phyloP scores from a whole-genome alignment of 495 filamentous ascomycete genomes.

The Aspergillus baeticus region DNA sequence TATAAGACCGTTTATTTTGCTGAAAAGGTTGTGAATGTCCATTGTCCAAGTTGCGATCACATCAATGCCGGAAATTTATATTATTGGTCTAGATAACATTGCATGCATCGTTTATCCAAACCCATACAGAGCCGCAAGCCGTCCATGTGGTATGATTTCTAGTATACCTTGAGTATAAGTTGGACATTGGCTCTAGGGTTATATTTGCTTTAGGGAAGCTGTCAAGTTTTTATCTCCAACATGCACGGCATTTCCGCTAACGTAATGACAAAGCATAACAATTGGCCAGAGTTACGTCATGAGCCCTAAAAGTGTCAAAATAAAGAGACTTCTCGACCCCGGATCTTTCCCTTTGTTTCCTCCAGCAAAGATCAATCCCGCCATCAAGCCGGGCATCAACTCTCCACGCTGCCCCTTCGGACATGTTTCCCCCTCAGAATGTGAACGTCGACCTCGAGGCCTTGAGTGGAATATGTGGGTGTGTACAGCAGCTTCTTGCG shows the following conservation, averaged over 20 bases:
- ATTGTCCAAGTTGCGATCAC: no score
- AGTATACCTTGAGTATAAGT: no score
- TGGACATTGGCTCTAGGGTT: no score
- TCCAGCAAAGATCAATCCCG: not conserved
- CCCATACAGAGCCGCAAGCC: no score
- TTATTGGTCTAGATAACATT: no score
- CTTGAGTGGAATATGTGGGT: conserved; percentile 87
- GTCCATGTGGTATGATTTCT: no score
- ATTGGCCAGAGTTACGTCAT: conserved; percentile 7
- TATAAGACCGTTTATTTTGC: no score
- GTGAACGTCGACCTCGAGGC: conserved; percentile 78
- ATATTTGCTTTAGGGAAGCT: no score
- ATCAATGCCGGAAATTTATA: no score
- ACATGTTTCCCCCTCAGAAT: conserved; percentile 69
- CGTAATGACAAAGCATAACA: not conserved
- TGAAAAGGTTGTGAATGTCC: not conserved
- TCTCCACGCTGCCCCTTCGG: conserved; percentile 12
- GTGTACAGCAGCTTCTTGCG: conserved; percentile 1
- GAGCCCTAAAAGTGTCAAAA: conserved; percentile 7
- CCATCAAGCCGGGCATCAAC: not conserved
- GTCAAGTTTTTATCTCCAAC: not conserved
- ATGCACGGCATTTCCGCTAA: no score
- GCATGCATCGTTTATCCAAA: no score
- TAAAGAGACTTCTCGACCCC: conserved; percentile 4
- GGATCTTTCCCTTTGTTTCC: not conserved